Base-by-base conservation (phyloP, 73 alveolate species). In the Effrenium voratum region DNA sequence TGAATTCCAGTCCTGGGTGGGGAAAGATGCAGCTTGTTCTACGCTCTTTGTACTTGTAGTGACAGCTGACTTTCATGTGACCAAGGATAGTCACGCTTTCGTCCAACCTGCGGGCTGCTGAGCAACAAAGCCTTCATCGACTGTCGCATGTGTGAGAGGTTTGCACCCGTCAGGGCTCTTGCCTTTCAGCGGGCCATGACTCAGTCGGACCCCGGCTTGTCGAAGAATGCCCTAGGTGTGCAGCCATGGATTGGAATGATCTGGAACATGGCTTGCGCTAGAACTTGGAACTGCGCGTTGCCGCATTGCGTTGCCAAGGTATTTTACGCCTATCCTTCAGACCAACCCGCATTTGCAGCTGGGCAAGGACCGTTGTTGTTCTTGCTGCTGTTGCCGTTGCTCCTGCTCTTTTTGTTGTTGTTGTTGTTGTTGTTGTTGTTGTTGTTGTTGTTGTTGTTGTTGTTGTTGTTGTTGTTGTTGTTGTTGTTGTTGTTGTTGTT, bases 61-160 rank as follows among this genome's bases (percentile, higher is more conserved):
- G 15, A 19, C 47, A 22, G 47, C 19, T 2, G 8, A 28, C 83
- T 1, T 16, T 6, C 41, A 5, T 1, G 63, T 41, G 44, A 13
- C 86, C 59, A 34, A 83, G 94, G 94, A 86, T 86, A 6, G 82
- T 86, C 47, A 43, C 83, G 16, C 34, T 86, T 38, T 86, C 94
- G n/a, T 57, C 94, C 66, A 86, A 86, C 63, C 43, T 86, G 94
- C 41, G 94, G 59, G 63, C 49, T 15, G 46, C 32, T 22, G 63
- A n/a, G n/a, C n/a, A n/a, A n/a, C n/a, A n/a, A n/a, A n/a, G 32
- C 82, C 10, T 72, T 19, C 38, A 72, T 72, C 3, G 38, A 19
- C 12, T 1, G 30, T 28, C 26, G n/a, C n/a, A n/a, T n/a, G n/a
- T n/a, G n/a, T n/a, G n/a, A n/a, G n/a, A n/a, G n/a, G n/a, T n/a